Evolutionary conservation across 2,329 filamentous ascomycete species (phyloP).

Genomic region (Ramularia endophylla): DNA sequence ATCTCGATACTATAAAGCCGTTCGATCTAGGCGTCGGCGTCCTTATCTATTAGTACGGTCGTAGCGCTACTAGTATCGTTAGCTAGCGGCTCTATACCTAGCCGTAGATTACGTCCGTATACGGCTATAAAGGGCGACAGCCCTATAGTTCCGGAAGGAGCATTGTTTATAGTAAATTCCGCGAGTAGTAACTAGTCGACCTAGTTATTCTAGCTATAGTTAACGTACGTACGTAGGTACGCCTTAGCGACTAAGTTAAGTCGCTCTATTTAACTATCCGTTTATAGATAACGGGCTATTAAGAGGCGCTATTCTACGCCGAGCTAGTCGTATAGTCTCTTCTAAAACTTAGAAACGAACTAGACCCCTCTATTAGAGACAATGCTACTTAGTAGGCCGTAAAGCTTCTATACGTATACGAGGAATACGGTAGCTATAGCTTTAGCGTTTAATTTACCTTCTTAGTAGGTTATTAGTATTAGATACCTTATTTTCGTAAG

Average conservation of each 20-base stretch:
- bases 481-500: slow-evolving; percentile 18
- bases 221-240: slow-evolving; percentile 1
- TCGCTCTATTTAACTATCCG: no score
- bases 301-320: not conserved
- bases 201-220: slow-evolving; percentile 3
- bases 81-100: no score
- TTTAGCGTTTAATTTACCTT: slow-evolving; percentile 5
- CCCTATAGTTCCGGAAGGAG: not conserved
- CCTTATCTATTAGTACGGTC: no score
- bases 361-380: slow-evolving; percentile 8
- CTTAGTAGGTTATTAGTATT: slow-evolving; percentile 4
- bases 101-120: no score
- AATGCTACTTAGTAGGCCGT: slow-evolving; percentile 11
- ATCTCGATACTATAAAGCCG: no score
- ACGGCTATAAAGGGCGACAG: slow-evolving; percentile 1
- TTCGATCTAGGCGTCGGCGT: no score
- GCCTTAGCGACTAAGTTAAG: not conserved
- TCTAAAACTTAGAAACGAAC: slow-evolving; percentile 17
- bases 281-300: not conserved
- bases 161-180: not conserved
- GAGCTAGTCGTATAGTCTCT: slow-evolving; percentile 1
- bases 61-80: no score
- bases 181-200: slow-evolving; percentile 2
- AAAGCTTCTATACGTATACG: slow-evolving; percentile 6
- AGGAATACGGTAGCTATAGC: slow-evolving; percentile 8